Evolutionary conservation across 2,329 filamentous ascomycete genomes (phyloP), one percentile per base, ranked within the genome.

Genomic region (Microcera coccophila): DNA sequence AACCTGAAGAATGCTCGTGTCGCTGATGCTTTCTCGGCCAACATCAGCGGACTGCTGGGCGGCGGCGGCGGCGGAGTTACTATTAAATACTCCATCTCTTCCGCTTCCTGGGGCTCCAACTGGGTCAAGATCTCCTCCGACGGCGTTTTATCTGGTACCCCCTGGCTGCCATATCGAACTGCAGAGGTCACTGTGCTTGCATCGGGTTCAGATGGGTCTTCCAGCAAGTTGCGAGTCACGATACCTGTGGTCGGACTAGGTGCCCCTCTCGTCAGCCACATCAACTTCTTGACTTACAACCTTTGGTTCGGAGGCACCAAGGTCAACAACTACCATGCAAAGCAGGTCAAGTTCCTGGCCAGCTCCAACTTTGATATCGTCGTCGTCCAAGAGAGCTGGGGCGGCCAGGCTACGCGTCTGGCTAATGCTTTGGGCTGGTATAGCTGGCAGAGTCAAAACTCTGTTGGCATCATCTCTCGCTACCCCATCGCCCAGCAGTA

Each of bases 351-450:
- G 3, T 67, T 66, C 51, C 53, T 71, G 4, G 49, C 53, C 19
- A 49, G 53, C 3, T 56, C 38, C 8, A 60, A 60, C 14, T 58
- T 55, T 9, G 68, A 71, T 22, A 49, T 71, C 2, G 58, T 70
- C 14, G 66, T 63, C 2, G 44, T 69, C 7, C 68, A 71, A 43
- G 68, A 71, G 45, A 61, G 59, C 36, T 49, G 54, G 21, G 59
- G 55, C 5, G 58, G 53, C 4, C 61, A 64, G 18, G 59, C 61
- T 4, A 45, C 45, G 4, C 61, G 62, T 12, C 58, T 71, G 1
- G 67, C 62, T 3, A 43, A 63, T 10, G 66, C 67, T 1, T 55
- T 71, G 2, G 68, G 68, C 2, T 71, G 66, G 66, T 57, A 66
- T 34, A 46, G 50, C 39, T 68, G 62, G 61, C 59, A 66, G 32